These are phyloP conservation scores for Cystobasidium slooffiae DNA, from an alignment of 1,284 basidiomycete species.

Conservation along the genomic window DNA sequence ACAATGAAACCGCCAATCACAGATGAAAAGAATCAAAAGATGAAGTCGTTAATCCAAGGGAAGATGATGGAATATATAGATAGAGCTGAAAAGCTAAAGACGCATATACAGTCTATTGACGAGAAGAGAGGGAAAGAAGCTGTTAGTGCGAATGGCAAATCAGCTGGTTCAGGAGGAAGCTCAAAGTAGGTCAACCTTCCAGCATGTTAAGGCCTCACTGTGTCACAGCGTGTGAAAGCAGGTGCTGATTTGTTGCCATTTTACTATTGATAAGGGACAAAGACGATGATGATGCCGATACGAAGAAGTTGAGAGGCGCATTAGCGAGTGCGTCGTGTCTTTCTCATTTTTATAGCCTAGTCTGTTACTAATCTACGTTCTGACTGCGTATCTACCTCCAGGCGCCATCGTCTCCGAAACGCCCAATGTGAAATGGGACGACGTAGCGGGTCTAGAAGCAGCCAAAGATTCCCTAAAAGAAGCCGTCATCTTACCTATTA, in stretches of 20 bases:
- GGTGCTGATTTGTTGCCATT: background rate
- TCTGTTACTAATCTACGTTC: background rate
- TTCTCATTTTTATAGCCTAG: background rate
- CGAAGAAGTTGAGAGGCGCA: conserved; percentile 90
- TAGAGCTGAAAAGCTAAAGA: conserved; percentile 90
- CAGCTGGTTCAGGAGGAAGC: conserved; percentile 68
- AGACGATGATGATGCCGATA: conserved; percentile 82
- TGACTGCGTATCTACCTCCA: conserved; percentile 41
- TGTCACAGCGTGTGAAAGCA: conserved; percentile 17
- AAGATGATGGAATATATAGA: conserved; percentile 93
- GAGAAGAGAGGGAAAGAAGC: conserved; percentile 76
- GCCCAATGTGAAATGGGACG: conserved; percentile 97
- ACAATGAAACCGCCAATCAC: conserved; percentile 14
- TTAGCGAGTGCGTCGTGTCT: conserved; percentile 64
- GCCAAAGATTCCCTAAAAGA: conserved; percentile 97
- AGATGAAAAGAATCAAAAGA: conserved; percentile 79
- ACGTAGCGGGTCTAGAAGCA: conserved; percentile 91
- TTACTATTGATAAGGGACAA: conserved; percentile 45
- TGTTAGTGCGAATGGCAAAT: conserved; percentile 73
- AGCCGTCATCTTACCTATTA: conserved; percentile 97
- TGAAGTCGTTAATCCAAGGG: conserved; percentile 80
- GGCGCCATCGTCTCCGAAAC: conserved; percentile 89
- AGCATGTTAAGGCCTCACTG: too few species aligned
- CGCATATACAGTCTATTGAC: conserved; percentile 68
- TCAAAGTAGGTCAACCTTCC: conserved; percentile 54